phyloP scores from a whole-genome alignment of 805 yeast genomes.

The Barnettozyma salicaria region DNA sequence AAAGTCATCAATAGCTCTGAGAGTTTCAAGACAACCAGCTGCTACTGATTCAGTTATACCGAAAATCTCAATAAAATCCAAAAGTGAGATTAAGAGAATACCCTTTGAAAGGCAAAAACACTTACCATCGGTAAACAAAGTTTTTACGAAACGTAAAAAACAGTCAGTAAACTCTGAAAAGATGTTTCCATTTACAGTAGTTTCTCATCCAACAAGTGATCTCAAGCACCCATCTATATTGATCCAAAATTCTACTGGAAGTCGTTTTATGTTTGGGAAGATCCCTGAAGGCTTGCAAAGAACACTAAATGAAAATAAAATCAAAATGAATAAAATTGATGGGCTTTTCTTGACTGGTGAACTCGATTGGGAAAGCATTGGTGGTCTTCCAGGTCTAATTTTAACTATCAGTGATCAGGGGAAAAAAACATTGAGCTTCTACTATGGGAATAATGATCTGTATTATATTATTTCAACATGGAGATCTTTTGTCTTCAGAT shows the following conservation, averaged over 20 bases:
- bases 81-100: neutral
- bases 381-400: conserved; percentile 91
- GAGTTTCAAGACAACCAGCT: too few relatives aligned
- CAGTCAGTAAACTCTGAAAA: conserved; percentile 12
- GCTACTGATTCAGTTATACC: too few relatives aligned
- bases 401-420: conserved; percentile 80
- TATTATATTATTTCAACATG: conserved; percentile 68
- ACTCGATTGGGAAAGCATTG: conserved; percentile 69
- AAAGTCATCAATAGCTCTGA: neutral
- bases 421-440: conserved; percentile 46
- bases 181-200: conserved; percentile 46
- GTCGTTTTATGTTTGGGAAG: conserved; percentile 64
- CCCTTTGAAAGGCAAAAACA: neutral
- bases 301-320: conserved; percentile 52
- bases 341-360: conserved; percentile 74
- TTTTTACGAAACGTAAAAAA: neutral
- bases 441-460: conserved; percentile 42
- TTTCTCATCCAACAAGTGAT: conserved; percentile 60
- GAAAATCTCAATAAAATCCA: too few relatives aligned
- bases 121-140: neutral
- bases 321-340: conserved; percentile 51
- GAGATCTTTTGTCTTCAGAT: conserved; percentile 81
- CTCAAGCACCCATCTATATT: conserved; percentile 50
- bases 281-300: conserved; percentile 86
- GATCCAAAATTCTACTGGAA: conserved; percentile 33